phyloP scores from a whole-genome alignment of 2,329 filamentous ascomycete species.

The Camptophora hylomeconis region DNA sequence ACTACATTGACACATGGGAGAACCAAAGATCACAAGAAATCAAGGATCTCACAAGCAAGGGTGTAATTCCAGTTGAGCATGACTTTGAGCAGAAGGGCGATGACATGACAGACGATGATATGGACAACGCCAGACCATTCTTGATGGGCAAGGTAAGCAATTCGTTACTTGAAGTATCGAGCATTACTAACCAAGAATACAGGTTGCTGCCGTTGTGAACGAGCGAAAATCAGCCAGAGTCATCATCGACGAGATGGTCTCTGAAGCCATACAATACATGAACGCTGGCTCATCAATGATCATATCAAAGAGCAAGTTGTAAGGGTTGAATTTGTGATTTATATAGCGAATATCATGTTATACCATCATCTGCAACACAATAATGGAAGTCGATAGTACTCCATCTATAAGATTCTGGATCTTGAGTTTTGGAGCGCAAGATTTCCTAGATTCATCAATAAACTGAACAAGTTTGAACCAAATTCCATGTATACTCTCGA shows the following conservation, averaged over 20 bases:
- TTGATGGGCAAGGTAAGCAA: slow-evolving; percentile 98
- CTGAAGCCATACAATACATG: slow-evolving; percentile 61
- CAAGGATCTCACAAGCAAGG: slow-evolving; percentile 79
- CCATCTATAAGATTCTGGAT: too few species aligned
- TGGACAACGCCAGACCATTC: slow-evolving; percentile 84
- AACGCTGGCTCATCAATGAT: slow-evolving; percentile 54
- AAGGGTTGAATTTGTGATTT: slow-evolving; percentile 22
- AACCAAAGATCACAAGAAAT: slow-evolving; percentile 81
- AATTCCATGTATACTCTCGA: too few species aligned
- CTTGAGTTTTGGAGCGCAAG: too few species aligned
- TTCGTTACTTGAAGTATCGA: too few species aligned
- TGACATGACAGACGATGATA: slow-evolving; percentile 66
- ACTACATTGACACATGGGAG: slow-evolving; percentile 95
- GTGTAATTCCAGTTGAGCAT: slow-evolving; percentile 82
- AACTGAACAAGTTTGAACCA: too few species aligned
- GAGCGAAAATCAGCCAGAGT: slow-evolving; percentile 83
- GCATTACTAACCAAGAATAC: too few species aligned
- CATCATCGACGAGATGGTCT: slow-evolving; percentile 88
- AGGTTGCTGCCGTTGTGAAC: slow-evolving; percentile 83
- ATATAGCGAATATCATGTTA: neutral
- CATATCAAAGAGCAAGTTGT: slow-evolving; percentile 48
- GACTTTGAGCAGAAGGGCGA: slow-evolving; percentile 74
- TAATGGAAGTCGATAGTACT: too few species aligned
- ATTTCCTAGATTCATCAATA: too few species aligned
- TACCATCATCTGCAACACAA: too few species aligned